Base-by-base conservation (phyloP, 495 filamentous ascomycete species). In the Penicillium cataractarum region DNA sequence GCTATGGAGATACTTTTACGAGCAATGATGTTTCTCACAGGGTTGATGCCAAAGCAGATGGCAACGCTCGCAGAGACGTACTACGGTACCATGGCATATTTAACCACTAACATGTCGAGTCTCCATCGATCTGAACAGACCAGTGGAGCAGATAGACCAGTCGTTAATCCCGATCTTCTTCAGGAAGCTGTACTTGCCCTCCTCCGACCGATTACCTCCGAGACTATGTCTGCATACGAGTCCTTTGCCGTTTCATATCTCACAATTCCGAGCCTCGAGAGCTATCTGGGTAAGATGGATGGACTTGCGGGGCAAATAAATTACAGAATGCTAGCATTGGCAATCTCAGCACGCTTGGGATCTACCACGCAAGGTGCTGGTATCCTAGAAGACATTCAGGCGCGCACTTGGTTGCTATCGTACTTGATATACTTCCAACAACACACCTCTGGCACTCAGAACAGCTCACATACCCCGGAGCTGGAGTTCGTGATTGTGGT, bases 371-470 rank as follows among this genome's bases (percentile, higher is more conserved):
- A 70, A 24, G 63, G 27, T 24, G 61, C 60, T 24, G 50, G 61
- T 21, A 65, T 51, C 44, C 50, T 64, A 8, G 67, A 75, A 3
- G 76, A 80, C 33, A 69, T 67, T 10, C 68, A 77, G 55, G 66
- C 67, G 50, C 81, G 82, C 17, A 76, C 93, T 22, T 96, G 93
- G 89, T 80, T 99, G 22, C 76, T 97, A 52, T 83, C 89, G 22
- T 90, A 96, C 69, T 86, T 92, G 61, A 89, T 97, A 53, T 90
- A 84, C 65, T 85, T 97, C 49, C 86, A 90, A 64, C 82, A 84
- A 17, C 71, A 78, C 65, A 76, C 78, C 37, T 68, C 83, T 52
- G 78, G 81, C 72, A 77, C 56, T 62, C 72, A 79, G 61, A 71
- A 65, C 6, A 69, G 71, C 33, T 60, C 73, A 57, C 72, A 79